These are phyloP conservation scores for Fusarium acutatum DNA, from an alignment of 2,329 filamentous ascomycete species.

Conservation along the genomic window DNA sequence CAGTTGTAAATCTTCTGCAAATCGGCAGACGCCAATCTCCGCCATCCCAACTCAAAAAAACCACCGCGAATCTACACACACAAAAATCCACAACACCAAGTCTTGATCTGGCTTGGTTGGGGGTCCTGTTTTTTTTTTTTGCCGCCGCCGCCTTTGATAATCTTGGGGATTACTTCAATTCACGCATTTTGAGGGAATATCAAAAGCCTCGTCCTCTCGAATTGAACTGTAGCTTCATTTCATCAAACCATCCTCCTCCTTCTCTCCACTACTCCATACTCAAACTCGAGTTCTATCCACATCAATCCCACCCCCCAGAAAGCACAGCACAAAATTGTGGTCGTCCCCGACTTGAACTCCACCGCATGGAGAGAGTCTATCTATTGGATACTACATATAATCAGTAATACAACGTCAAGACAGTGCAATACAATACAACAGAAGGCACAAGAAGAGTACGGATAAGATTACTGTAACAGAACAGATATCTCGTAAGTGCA, in stretches of 20 bases:
- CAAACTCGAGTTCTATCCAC: background rate
- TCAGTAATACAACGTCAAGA: background rate
- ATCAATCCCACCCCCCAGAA: constrained; percentile 19
- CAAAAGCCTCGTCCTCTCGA: constrained; percentile 17
- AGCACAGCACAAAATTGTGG: constrained; percentile 3
- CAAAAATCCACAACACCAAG: constrained; percentile 14
- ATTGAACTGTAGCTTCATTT: background rate
- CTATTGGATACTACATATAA: background rate
- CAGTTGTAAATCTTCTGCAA: constrained; percentile 12
- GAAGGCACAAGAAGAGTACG: background rate
- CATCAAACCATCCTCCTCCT: background rate
- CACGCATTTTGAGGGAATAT: constrained; percentile 17
- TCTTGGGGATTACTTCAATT: constrained; percentile 4
- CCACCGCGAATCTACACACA: constrained; percentile 4
- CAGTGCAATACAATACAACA: background rate
- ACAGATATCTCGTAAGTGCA: constrained; percentile 18
- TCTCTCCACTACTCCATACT: constrained; percentile 11
- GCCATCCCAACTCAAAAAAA: constrained; percentile 22
- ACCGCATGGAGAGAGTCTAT: constrained; percentile 1
- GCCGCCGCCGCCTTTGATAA: constrained; percentile 24
- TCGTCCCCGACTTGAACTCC: constrained; percentile 2
- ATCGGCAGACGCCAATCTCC: constrained; percentile 21
- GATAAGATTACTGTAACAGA: background rate
- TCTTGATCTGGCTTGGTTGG: constrained; percentile 11
- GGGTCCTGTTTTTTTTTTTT: constrained; percentile 10